These are phyloP conservation scores for Verticillium dahliae DNA, from an alignment of 2,329 filamentous ascomycete genomes.

Conservation along the genomic window DNA sequence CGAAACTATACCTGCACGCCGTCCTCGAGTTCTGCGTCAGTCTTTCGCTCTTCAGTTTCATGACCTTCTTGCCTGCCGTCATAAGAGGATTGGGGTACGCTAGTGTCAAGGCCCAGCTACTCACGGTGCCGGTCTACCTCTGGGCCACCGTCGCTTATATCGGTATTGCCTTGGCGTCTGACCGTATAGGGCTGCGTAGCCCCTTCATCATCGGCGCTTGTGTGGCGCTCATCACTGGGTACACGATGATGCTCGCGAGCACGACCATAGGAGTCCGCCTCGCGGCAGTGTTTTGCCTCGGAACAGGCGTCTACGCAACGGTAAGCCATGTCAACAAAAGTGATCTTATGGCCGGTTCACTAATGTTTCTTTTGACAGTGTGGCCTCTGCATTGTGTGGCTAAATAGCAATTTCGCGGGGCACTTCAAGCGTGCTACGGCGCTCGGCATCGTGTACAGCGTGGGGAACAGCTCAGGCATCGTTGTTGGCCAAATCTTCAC, in stretches of 20 bases:
- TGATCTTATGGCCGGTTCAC: too few relatives aligned
- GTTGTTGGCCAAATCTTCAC: slow-evolving; percentile 31
- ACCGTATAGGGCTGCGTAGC: slow-evolving; percentile 27
- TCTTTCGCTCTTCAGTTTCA: slow-evolving; percentile 49
- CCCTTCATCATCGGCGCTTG: slow-evolving; percentile 51
- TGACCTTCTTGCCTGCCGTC: slow-evolving; percentile 51
- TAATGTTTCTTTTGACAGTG: slow-evolving; percentile 22
- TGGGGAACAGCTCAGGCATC: slow-evolving; percentile 37
- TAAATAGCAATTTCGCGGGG: slow-evolving; percentile 36
- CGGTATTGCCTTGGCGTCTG: slow-evolving; percentile 35
- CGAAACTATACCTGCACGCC: slow-evolving; percentile 43
- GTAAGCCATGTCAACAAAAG: background rate
- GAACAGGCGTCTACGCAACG: slow-evolving; percentile 33
- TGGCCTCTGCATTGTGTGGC: slow-evolving; percentile 40
- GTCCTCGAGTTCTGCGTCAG: slow-evolving; percentile 45
- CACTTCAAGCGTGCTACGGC: slow-evolving; percentile 38
- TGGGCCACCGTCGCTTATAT: slow-evolving; percentile 40
- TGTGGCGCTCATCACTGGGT: slow-evolving; percentile 39
- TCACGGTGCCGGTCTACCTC: slow-evolving; percentile 52
- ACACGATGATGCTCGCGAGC: slow-evolving; percentile 39
- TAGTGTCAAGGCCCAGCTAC: slow-evolving; percentile 42
- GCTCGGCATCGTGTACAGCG: slow-evolving; percentile 27
- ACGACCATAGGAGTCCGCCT: slow-evolving; percentile 41
- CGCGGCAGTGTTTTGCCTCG: slow-evolving; percentile 41
- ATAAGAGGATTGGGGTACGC: slow-evolving; percentile 44